Percentiles rank a stretch among this genome's conserved stretches.
Evolutionary conservation across 768 basidiomycete species (phyloP).

Genomic region (Hericium alpestre): DNA sequence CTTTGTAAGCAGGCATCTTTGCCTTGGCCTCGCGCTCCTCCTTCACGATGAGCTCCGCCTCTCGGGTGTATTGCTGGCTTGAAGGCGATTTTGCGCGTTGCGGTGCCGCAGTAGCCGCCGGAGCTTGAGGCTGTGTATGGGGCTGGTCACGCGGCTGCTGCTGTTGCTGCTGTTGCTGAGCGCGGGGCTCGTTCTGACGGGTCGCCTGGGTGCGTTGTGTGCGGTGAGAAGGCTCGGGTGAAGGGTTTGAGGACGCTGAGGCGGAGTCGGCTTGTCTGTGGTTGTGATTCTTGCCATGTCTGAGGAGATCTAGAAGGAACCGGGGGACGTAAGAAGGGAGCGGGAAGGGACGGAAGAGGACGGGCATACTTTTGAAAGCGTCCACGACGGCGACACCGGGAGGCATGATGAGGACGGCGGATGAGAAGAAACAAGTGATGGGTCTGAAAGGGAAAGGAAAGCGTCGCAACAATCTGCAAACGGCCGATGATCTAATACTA

Average conservation of each 20-base stretch:
- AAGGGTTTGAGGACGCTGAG: constrained; percentile 3
- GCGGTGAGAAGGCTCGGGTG: not conserved
- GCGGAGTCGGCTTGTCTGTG: constrained; percentile 2
- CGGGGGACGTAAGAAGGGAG: not conserved
- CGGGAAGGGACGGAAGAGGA: not conserved
- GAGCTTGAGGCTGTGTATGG: constrained; percentile 13
- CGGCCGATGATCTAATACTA: not conserved
- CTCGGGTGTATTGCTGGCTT: constrained; percentile 26
- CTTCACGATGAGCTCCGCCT: constrained; percentile 59
- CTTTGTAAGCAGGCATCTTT: constrained; percentile 79
- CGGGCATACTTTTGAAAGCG: constrained; percentile 11
- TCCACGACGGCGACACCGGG: constrained; percentile 12
- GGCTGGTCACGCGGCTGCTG: constrained; percentile 24
- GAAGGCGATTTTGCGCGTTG: constrained; percentile 14
- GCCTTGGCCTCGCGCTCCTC: constrained; percentile 65
- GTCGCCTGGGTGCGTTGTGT: constrained; percentile 5
- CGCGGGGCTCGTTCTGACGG: constrained; percentile 7
- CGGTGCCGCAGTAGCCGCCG: too few species aligned
- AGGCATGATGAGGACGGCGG: constrained; percentile 3
- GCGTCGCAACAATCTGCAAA: not conserved
- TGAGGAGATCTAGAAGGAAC: constrained; percentile 34
- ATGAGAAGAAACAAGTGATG: not conserved
- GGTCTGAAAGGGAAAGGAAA: not conserved
- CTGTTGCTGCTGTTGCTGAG: constrained; percentile 21
- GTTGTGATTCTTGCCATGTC: constrained; percentile 40